Base-by-base conservation (phyloP, 75 land plant species). In the Pinus taeda region DNA sequence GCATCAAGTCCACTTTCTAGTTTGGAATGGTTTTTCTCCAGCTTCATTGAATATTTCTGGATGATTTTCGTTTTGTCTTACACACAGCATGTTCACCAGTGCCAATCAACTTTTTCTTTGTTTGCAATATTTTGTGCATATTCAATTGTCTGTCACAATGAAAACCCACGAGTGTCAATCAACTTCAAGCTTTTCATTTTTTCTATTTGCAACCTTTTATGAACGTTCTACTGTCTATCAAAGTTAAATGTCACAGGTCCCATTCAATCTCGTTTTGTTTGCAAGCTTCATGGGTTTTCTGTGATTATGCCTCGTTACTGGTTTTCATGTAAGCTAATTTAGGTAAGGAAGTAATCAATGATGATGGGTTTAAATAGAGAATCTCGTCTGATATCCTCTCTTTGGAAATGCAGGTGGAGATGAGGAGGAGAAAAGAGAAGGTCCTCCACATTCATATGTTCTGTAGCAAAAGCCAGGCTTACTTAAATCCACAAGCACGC, bases 391-490 rank as follows among this genome's bases (percentile, higher is more conserved):
- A 73, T 49, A 17, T 39, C 21, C 26, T 14, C 13, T 53, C 49
- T 70, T 13, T 45, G 36, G 67, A 58, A 59, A 15, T 75, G 65
- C 80, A 94, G 98, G 91, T 95, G 59, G 98, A 95, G 63, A 95
- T 92, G 8, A 88, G 89, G 81, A 65, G 58, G 26, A 81, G 89
- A 75, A 93, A 95, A 62, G 98, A 90, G 24, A 75, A 86, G 59
- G 88, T 88, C 39, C 86, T 92, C 11, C 92, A 95, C 81, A 95
- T 95, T 65, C 95, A 92, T 81, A 90, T 95, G 93, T 90, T 92
- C 73, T 92, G 98, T 71, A 84, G 11, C 81, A 88, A 14, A 81
- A 85, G 71, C 93, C 93, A 0, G 98, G 98, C 21, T 80, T 95
- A 24, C 77, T 92, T 73, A 83, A 87, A 20, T 93, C 98, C 30